These are phyloP conservation scores for Fonsecaea nubica DNA, from an alignment of 2,329 filamentous ascomycete species.

Conservation along the genomic window DNA sequence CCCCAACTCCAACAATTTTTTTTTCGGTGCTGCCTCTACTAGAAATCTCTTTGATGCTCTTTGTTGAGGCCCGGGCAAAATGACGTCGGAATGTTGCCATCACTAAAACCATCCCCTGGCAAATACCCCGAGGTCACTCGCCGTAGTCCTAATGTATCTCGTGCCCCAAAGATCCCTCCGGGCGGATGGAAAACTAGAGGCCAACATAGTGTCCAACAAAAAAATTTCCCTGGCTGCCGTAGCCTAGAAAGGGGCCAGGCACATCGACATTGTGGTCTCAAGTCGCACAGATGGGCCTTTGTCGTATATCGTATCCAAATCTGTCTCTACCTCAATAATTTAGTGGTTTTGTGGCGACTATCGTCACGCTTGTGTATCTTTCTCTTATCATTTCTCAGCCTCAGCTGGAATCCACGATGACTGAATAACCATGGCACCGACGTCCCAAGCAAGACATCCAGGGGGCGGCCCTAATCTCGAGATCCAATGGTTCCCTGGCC, in stretches of 20 bases:
- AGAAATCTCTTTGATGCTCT: constrained; percentile 12
- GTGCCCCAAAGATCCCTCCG: constrained; percentile 23
- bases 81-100: constrained; percentile 25
- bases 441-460: background rate
- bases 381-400: constrained; percentile 29
- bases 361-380: constrained; percentile 22
- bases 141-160: constrained; percentile 10
- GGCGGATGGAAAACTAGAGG: constrained; percentile 20
- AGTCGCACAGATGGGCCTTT: constrained; percentile 21
- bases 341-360: constrained; percentile 18
- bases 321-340: constrained; percentile 11
- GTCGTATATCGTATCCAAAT: constrained; percentile 26
- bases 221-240: background rate
- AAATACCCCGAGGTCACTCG: constrained; percentile 20
- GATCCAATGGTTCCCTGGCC: constrained; percentile 22
- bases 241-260: background rate
- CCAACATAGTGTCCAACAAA: constrained; percentile 15
- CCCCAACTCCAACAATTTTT: constrained; percentile 33
- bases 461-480: constrained; percentile 22
- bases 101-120: background rate
- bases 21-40: constrained; percentile 7
- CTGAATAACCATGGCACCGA: constrained; percentile 1
- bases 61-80: constrained; percentile 25
- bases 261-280: background rate
- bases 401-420: constrained; percentile 24